Percentiles rank a stretch among this genome's conserved stretches.
Evolutionary conservation across 495 filamentous ascomycete genomes (phyloP).

Genomic region (Lichenothelia convexa): DNA sequence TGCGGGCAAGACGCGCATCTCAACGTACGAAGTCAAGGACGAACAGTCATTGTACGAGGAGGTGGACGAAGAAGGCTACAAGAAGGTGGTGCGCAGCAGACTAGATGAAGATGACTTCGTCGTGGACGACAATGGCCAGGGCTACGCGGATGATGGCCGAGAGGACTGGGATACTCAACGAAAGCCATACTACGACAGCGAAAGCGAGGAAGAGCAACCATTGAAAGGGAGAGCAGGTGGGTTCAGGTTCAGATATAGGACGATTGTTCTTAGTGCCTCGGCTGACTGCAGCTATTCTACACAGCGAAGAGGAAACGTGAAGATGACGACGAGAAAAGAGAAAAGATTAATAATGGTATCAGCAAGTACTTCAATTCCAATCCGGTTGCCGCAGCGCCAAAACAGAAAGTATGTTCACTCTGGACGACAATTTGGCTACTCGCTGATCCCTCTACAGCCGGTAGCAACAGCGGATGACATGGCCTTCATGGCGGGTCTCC

Average conservation of each 20-base stretch:
- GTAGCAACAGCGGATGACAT: constrained; percentile 63
- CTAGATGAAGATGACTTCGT: constrained; percentile 94
- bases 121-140: constrained; percentile 34
- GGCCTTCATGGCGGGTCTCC: constrained; percentile 63
- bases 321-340: constrained; percentile 55
- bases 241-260: constrained; percentile 3
- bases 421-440: background rate
- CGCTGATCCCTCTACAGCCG: constrained; percentile 16
- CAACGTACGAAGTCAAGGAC: constrained; percentile 76
- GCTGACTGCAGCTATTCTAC: constrained; percentile 3
- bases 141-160: constrained; percentile 86
- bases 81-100: constrained; percentile 77
- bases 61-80: constrained; percentile 93
- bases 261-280: background rate
- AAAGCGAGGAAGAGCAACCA: constrained; percentile 52
- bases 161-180: constrained; percentile 81
- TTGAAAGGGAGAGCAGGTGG: constrained; percentile 45
- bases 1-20: constrained; percentile 74
- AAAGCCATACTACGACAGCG: constrained; percentile 36
- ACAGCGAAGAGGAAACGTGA: constrained; percentile 73
- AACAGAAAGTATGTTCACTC: constrained; percentile 48
- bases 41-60: constrained; percentile 81
- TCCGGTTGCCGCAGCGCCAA: constrained; percentile 42
- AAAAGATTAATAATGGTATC: constrained; percentile 79
- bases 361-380: constrained; percentile 82